These are phyloP conservation scores for Entrophospora sp. DNA, from an alignment of 192 early-diverging fungal genomes.

Conservation along the genomic window DNA sequence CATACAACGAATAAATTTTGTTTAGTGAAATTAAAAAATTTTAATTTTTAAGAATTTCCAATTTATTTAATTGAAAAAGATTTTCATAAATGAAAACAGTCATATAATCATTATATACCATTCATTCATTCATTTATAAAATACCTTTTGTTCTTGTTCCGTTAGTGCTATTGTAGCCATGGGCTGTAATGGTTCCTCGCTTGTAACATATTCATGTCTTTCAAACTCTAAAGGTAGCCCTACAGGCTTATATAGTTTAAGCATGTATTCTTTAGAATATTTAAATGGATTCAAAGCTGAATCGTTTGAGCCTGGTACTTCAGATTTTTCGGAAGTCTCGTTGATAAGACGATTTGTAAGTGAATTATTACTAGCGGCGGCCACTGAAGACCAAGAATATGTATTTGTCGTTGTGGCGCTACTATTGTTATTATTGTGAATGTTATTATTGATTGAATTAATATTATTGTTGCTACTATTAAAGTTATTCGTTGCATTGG, in stretches of 20 bases:
- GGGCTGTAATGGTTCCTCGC: slow-evolving; percentile 47
- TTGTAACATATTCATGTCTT: slow-evolving; percentile 55
- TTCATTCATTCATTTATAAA: background rate
- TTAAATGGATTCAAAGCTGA: slow-evolving; percentile 43
- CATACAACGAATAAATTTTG: too few species aligned
- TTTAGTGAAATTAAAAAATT: too few species aligned
- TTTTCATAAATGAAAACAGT: too few species aligned
- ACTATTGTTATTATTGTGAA: background rate
- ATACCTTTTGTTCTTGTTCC: slow-evolving; percentile 57
- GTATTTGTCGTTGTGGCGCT: slow-evolving; percentile 13
- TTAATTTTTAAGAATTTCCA: too few species aligned
- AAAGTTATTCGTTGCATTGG: background rate
- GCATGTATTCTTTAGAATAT: slow-evolving; percentile 69
- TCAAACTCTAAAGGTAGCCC: slow-evolving; percentile 55
- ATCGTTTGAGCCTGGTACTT: slow-evolving; percentile 13
- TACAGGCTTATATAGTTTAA: slow-evolving; percentile 56
- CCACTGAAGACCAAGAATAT: slow-evolving; percentile 23
- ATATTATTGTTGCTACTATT: background rate
- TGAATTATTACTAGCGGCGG: slow-evolving; percentile 18
- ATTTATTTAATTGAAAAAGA: too few species aligned
- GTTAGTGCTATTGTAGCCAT: slow-evolving; percentile 47
- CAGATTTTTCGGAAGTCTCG: slow-evolving; percentile 16
- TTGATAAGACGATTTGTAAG: slow-evolving; percentile 16
- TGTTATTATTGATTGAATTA: background rate
- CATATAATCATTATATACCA: too few species aligned